Evolutionary conservation across 2,329 filamentous ascomycete species (phyloP), one percentile per base, ranked within the genome.

Genomic region (Diaporthe sp.): DNA sequence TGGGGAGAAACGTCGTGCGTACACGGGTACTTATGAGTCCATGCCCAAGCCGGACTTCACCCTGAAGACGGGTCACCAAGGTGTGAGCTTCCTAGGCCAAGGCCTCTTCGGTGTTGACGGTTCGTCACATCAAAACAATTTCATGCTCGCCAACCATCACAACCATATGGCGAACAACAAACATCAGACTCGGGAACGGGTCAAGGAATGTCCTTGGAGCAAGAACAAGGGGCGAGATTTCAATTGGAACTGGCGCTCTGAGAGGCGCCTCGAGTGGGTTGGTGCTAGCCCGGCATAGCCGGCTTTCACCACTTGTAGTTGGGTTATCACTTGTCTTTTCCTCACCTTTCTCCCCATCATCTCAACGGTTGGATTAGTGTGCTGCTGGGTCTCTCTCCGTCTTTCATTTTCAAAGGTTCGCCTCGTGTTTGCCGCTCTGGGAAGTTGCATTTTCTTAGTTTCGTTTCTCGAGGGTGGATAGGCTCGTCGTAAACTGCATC

Each of bases 201-300:
- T 80, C 75, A 87, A 86, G 81, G 88, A 87, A 72, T 90, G 87
- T 81, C 89, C 89, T 74, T 89, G 88, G 86, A 88, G 84, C 77
- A 89, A 88, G 81, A 87, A 87, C 77, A 83, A 79, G 78, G 80
- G 79, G 74, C 87, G 89, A 85, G 89, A 91, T 83, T 88, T 86
- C 86, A 89, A 89, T 76, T 83, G 80, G 82, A 84, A 85, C 77
- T 91, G 89, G 89, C 89, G 89, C 81, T 87, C 90, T 80, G 92
- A 93, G 77, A 87, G 85, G 81, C 89, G 89, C 79, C 84, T 94
- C 83, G 95, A 97, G 91, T 97, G 96, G 93, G 94, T 98, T 92
- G 95, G 95, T 88, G 94, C 74, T 68, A 75, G 94, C 86, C 70
- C 70, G 56, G 70, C 70, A 8, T 71, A 71, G 70, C 70, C 97